Conservation (phyloP, 2,329 filamentous ascomycete genomes). For the Trichophyton simii region DNA sequence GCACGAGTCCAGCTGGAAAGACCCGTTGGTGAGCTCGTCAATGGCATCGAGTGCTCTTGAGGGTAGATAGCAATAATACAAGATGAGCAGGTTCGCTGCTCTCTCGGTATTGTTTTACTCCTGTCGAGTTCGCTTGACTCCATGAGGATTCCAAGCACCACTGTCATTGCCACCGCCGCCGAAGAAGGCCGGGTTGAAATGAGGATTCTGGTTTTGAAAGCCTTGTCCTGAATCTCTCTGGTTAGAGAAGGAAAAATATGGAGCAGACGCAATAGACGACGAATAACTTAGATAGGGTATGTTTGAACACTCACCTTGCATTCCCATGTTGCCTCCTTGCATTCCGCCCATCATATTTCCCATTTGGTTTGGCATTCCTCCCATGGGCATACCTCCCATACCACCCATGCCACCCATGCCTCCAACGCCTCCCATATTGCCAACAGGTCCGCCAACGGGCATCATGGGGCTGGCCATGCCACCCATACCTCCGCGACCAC, state of each 20-base stretch:
- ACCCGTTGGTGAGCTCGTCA: not conserved
- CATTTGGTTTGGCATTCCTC: constrained; percentile 42
- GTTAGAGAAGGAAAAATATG: not conserved
- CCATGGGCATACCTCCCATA: constrained; percentile 43
- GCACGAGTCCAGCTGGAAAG: not conserved
- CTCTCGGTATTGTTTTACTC: constrained; percentile 35
- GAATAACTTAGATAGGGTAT: not conserved
- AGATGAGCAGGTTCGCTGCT: not conserved
- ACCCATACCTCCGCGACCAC: constrained; percentile 40
- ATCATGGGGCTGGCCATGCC: constrained; percentile 48
- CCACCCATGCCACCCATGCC: constrained; percentile 39
- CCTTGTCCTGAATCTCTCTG: constrained; percentile 28
- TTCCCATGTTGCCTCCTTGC: constrained; percentile 33
- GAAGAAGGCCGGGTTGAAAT: constrained; percentile 67
- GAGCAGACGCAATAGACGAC: not conserved
- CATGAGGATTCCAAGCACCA: constrained; percentile 68
- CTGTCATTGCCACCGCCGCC: constrained; percentile 36
- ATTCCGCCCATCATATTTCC: constrained; percentile 45
- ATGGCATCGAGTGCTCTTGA: not conserved
- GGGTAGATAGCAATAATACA: not conserved
- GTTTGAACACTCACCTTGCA: constrained; percentile 33
- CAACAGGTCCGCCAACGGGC: constrained; percentile 11
- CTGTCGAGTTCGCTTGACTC: constrained; percentile 64
- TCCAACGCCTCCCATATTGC: constrained; percentile 22
- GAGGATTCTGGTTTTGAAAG: constrained; percentile 56